phyloP scores from a whole-genome alignment of 1,284 basidiomycete genomes.

The Sporisorium scitamineum region DNA sequence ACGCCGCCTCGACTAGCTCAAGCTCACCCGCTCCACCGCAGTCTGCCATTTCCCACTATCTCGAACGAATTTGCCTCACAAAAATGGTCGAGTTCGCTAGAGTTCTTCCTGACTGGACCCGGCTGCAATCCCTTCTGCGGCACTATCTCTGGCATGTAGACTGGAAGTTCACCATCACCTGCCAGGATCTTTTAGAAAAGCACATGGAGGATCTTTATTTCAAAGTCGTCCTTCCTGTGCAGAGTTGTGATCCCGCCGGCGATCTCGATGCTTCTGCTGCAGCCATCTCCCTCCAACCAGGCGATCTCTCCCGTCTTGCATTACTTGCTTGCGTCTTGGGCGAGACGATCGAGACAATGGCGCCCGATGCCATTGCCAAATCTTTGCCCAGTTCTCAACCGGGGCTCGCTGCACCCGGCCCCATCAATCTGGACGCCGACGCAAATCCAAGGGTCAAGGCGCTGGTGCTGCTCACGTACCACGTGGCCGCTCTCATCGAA shows the following conservation, averaged over 20 bases:
- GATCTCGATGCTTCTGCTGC: neutral
- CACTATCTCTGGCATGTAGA: conserved; percentile 50
- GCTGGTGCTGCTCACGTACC: conserved; percentile 30
- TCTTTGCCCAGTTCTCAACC: conserved; percentile 17
- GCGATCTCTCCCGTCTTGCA: conserved; percentile 42
- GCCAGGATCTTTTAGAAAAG: conserved; percentile 31
- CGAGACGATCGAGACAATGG: conserved; percentile 43
- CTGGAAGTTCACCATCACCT: conserved; percentile 50
- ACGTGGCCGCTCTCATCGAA: conserved; percentile 38
- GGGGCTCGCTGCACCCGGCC: conserved; percentile 1
- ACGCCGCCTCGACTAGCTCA: conserved; percentile 10
- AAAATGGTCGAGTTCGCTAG: conserved; percentile 31
- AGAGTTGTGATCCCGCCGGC: conserved; percentile 3
- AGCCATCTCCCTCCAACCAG: conserved; percentile 15
- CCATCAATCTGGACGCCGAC: conserved; percentile 17
- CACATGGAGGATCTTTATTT: conserved; percentile 35
- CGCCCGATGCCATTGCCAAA: conserved; percentile 19
- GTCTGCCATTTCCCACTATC: conserved; percentile 14
- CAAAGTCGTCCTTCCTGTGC: conserved; percentile 30
- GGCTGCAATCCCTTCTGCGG: conserved; percentile 20
- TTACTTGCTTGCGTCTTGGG: conserved; percentile 36
- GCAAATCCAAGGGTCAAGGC: conserved; percentile 28
- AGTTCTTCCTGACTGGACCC: conserved; percentile 36
- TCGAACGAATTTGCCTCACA: conserved; percentile 19
- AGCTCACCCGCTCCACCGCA: conserved; percentile 6